phyloP scores from a whole-genome alignment of 23 red algal genomes.

The Gracilaria vermiculophylla region DNA sequence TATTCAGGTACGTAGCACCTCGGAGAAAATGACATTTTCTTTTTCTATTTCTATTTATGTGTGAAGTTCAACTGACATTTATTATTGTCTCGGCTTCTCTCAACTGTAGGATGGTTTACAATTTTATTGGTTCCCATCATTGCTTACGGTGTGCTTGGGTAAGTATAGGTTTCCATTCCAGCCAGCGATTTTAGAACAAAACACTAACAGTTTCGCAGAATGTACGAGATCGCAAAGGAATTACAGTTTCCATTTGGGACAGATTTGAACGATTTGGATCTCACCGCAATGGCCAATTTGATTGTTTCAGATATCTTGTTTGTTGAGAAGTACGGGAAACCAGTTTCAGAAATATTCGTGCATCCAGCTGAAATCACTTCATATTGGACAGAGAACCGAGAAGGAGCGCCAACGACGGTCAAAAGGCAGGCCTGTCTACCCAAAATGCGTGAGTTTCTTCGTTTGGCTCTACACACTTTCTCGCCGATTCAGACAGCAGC shows the following conservation, averaged over 20 bases:
- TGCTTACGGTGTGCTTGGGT: slow-evolving; percentile 29
- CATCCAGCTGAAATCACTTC: neutral
- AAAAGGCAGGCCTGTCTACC: no score
- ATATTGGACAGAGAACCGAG: neutral
- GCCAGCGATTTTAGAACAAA: neutral
- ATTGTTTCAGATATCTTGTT: slow-evolving; percentile 23
- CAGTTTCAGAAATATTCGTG: neutral
- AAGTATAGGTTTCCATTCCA: neutral
- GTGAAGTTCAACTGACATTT: neutral
- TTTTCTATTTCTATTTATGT: neutral
- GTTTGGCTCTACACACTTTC: neutral
- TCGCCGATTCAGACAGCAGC: neutral
- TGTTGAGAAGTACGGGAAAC: slow-evolving; percentile 7
- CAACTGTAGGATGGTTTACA: neutral
- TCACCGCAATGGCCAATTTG: neutral
- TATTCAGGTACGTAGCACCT: neutral
- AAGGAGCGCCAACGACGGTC: neutral
- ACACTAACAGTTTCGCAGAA: neutral
- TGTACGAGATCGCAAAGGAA: slow-evolving; percentile 28
- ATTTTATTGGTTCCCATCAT: slow-evolving; percentile 17
- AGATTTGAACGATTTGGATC: slow-evolving; percentile 32
- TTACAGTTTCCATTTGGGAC: slow-evolving; percentile 38
- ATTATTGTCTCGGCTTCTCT: neutral
- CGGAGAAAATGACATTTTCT: neutral
- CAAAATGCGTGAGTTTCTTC: no score